Evolutionary conservation across 2,329 filamentous ascomycete genomes (phyloP).

Genomic region (Scorias spongiosa): DNA sequence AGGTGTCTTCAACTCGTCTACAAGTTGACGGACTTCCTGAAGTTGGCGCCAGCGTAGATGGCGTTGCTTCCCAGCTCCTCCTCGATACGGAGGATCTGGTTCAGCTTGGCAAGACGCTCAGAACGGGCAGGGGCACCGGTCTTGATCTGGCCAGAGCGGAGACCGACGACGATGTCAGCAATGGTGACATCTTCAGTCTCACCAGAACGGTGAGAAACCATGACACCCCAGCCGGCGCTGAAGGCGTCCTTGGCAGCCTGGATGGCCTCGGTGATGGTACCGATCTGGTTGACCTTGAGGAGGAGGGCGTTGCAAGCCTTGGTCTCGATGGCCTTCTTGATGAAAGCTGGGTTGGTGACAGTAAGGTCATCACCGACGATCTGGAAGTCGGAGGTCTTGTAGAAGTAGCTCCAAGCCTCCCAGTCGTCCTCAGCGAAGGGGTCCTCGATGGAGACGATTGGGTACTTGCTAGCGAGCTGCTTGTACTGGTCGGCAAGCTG

Average conservation of each 20-base stretch:
- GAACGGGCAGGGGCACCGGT: constrained; percentile 90
- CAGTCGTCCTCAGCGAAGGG: constrained; percentile 99
- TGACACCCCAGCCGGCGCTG: constrained; percentile 91
- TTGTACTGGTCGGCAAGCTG: constrained; percentile 87
- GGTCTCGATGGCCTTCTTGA: constrained; percentile 98
- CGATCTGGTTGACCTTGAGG: constrained; percentile 99
- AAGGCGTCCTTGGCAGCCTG: constrained; percentile 98
- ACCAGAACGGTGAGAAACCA: constrained; percentile 98
- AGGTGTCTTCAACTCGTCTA: constrained; percentile 33
- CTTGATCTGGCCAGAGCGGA: constrained; percentile 97
- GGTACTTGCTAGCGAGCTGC: constrained; percentile 81
- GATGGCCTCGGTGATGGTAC: constrained; percentile 96
- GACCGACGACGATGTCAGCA: constrained; percentile 91
- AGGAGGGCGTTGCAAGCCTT: constrained; percentile 98
- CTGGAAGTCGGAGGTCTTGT: constrained; percentile 96
- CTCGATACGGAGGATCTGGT: constrained; percentile 99
- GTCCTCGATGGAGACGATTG: constrained; percentile 97
- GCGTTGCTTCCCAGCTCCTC: constrained; percentile 80
- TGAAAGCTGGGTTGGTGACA: constrained; percentile 95
- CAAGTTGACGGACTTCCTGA: constrained; percentile 81
- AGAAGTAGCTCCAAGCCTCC: constrained; percentile 99
- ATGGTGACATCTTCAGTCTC: constrained; percentile 99
- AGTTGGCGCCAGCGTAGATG: constrained; percentile 79
- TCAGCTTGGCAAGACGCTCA: constrained; percentile 98
- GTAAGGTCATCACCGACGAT: constrained; percentile 97